Conservation (phyloP, 2,329 filamentous ascomycete species). For the Bipolaris victoriae region DNA sequence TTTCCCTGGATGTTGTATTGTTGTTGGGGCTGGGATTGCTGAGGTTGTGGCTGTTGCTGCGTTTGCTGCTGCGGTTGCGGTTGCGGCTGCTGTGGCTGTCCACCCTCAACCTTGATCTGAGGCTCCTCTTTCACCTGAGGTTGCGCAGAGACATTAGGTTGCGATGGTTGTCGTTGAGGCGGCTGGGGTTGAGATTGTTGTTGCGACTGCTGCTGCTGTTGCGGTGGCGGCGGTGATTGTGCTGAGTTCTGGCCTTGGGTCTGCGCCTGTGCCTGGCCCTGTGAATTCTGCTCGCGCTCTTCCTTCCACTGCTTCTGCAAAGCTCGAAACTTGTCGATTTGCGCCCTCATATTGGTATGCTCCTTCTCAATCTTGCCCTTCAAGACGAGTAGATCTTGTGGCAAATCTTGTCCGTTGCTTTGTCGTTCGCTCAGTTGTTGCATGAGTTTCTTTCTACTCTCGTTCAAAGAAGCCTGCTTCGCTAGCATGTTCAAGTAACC, state of each 20-base stretch:
- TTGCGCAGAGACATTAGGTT: conserved; percentile 33
- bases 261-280: conserved; percentile 39
- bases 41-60: conserved; percentile 25
- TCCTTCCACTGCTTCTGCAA: conserved; percentile 44
- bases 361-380: conserved; percentile 41
- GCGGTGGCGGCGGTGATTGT: conserved; percentile 28
- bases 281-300: conserved; percentile 42
- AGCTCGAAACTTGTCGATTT: conserved; percentile 45
- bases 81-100: conserved; percentile 30
- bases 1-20: conserved; percentile 33
- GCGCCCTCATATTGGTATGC: conserved; percentile 37
- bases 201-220: conserved; percentile 24
- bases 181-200: conserved; percentile 34
- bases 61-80: conserved; percentile 22
- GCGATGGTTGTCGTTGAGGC: conserved; percentile 43
- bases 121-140: conserved; percentile 42
- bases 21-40: conserved; percentile 12
- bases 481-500: conserved; percentile 45
- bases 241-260: conserved; percentile 29
- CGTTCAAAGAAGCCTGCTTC: conserved; percentile 38
- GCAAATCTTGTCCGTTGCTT: conserved; percentile 42
- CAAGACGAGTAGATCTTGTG: conserved; percentile 35
- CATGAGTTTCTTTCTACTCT: conserved; percentile 34
- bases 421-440: conserved; percentile 42
- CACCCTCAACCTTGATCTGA: conserved; percentile 48